phyloP scores from a whole-genome alignment of 805 yeast species.

The Zygosaccharomyces siamensis region DNA sequence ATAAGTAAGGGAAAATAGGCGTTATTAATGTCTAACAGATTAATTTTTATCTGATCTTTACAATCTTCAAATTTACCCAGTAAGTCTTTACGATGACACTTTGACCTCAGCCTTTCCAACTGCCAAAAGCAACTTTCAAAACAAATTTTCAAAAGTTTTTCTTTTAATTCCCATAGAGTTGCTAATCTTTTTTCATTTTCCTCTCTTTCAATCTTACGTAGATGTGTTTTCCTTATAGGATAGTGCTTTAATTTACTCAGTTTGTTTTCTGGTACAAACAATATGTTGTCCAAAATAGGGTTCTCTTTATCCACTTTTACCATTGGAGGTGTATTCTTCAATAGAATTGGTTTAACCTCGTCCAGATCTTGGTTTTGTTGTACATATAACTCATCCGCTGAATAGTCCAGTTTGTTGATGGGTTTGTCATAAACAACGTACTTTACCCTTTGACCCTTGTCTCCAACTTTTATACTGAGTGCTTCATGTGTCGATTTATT shows the following conservation, averaged over 20 bases:
- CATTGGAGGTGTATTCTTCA: neutral
- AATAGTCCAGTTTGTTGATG: neutral
- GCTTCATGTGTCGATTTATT: conserved; percentile 12
- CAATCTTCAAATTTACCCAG: neutral
- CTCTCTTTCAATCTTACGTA: neutral
- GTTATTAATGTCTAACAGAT: neutral
- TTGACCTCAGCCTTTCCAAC: conserved; percentile 2
- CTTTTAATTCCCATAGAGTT: conserved; percentile 1
- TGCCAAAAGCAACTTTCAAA: conserved; percentile 4
- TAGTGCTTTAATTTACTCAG: neutral
- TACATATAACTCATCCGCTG: neutral
- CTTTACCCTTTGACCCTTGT: conserved; percentile 4
- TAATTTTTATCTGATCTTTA: neutral
- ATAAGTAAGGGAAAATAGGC: conserved; percentile 2
- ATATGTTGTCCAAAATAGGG: conserved; percentile 2
- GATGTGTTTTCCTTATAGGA: neutral
- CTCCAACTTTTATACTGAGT: conserved; percentile 2
- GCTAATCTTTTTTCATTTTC: neutral
- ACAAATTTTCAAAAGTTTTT: neutral
- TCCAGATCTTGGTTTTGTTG: conserved; percentile 10
- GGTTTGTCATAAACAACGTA: conserved; percentile 11
- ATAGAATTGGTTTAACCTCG: neutral
- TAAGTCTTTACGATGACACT: neutral
- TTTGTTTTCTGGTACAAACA: conserved; percentile 3
- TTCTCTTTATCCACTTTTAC: neutral